Conservation (phyloP, 805 yeast genomes). For the Spathaspora gorwiae region DNA sequence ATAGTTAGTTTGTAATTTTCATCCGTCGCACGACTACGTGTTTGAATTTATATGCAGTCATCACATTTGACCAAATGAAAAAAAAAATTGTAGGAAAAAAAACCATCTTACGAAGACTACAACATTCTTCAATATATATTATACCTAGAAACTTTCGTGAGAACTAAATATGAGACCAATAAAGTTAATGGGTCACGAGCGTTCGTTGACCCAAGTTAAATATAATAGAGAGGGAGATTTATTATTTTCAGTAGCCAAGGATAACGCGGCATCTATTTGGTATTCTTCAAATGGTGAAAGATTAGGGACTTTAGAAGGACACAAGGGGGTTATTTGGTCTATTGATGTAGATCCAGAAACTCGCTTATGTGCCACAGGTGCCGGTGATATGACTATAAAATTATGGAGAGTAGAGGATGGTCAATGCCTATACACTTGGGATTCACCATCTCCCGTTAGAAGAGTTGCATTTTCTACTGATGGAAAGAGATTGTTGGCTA, state of each 20-base stretch:
- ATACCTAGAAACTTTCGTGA: no score
- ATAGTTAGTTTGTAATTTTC: no score
- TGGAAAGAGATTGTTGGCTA: constrained; percentile 61
- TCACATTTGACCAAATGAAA: not conserved
- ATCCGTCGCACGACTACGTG: no score
- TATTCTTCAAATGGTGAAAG: constrained; percentile 94
- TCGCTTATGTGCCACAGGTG: constrained; percentile 75
- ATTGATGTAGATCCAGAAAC: constrained; percentile 76
- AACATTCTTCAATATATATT: not conserved
- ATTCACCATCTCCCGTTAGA: constrained; percentile 80
- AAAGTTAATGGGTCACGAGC: constrained; percentile 89
- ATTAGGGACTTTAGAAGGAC: constrained; percentile 81
- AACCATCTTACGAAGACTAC: not conserved
- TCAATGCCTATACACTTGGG: constrained; percentile 66
- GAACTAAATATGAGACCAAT: constrained; percentile 39
- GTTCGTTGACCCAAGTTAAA: constrained; percentile 94
- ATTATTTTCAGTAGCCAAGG: constrained; percentile 88
- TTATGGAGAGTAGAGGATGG: constrained; percentile 85
- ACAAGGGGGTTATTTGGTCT: constrained; percentile 92
- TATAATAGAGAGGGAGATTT: constrained; percentile 95
- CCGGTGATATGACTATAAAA: constrained; percentile 82
- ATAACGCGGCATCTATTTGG: constrained; percentile 87
- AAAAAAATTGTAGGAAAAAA: not conserved
- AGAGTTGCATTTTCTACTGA: constrained; percentile 82
- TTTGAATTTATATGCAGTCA: no score